Conservation (phyloP, 1,284 basidiomycete species). For the Heterobasidion irregulare region DNA sequence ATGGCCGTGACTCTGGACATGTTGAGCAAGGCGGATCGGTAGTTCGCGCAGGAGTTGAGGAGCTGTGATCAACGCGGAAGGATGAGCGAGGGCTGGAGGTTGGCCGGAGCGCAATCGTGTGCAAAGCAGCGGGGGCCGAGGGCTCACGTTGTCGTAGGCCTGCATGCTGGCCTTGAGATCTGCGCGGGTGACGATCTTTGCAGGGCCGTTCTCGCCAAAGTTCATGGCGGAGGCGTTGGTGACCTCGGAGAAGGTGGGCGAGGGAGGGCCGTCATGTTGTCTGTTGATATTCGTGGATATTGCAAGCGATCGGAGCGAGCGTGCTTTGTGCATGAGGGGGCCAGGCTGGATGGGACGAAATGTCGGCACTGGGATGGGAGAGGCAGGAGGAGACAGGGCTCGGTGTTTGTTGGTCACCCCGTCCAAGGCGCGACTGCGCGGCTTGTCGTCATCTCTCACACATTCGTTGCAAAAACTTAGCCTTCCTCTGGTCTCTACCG, state of each 20-base stretch:
- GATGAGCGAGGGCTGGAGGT: background rate
- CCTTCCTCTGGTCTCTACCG: too few species aligned
- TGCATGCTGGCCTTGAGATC: constrained; percentile 73
- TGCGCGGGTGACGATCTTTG: constrained; percentile 76
- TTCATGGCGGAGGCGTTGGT: constrained; percentile 70
- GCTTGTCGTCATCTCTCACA: too few species aligned
- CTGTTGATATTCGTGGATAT: constrained; percentile 32
- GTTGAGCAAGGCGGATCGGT: constrained; percentile 75
- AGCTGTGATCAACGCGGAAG: constrained; percentile 37
- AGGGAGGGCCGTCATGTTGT: constrained; percentile 50
- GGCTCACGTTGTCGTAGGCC: constrained; percentile 71
- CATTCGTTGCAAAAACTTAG: too few species aligned
- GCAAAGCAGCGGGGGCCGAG: background rate
- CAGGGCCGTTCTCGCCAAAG: constrained; percentile 61
- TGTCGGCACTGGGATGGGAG: background rate
- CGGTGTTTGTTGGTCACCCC: background rate
- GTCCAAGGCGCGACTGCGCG: too few species aligned
- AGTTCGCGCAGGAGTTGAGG: constrained; percentile 72
- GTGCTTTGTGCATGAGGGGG: constrained; percentile 46
- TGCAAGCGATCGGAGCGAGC: constrained; percentile 49
- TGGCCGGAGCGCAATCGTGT: too few species aligned
- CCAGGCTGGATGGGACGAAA: background rate
- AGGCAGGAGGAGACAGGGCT: background rate
- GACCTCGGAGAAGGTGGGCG: constrained; percentile 76
- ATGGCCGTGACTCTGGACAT: constrained; percentile 83